phyloP scores from a whole-genome alignment of 75 land plant species.

The Cupressus sempervirens region DNA sequence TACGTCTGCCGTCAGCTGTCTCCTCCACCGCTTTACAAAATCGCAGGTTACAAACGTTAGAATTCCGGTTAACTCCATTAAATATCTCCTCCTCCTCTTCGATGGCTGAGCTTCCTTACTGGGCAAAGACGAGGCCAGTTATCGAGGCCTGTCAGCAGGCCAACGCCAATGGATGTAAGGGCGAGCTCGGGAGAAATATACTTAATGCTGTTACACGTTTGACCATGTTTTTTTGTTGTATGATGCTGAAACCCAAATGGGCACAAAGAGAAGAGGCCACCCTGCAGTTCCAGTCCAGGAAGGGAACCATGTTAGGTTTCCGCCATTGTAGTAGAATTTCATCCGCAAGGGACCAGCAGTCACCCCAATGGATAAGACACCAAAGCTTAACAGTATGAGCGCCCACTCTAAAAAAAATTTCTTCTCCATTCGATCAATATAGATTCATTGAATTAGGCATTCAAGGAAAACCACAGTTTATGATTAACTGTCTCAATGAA shows the following conservation, averaged over 20 bases:
- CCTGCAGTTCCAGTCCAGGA: slow-evolving; percentile 13
- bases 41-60: no score
- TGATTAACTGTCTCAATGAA: no score
- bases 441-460: no score
- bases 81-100: no score
- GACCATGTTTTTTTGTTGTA: not conserved
- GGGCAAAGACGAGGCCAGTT: no score
- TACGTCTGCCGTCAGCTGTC: no score
- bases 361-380: slow-evolving; percentile 9
- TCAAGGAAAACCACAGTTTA: no score
- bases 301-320: slow-evolving; percentile 21
- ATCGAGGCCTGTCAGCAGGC: slow-evolving; percentile 18
- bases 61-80: no score
- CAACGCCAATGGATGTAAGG: slow-evolving; percentile 10
- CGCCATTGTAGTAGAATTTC: slow-evolving; percentile 24
- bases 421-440: not conserved
- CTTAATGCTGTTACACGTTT: not conserved
- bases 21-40: no score
- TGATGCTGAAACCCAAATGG: not conserved
- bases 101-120: no score
- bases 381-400: not conserved
- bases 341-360: slow-evolving; percentile 7
- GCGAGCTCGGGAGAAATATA: slow-evolving; percentile 2
- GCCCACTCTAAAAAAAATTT: not conserved
- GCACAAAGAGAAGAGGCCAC: slow-evolving; percentile 18